A percentile compares a stretch with the other conserved stretches of the same genome.
Conservation (phyloP, 805 yeast species). For the Saccharomycopsis capsularis region DNA sequence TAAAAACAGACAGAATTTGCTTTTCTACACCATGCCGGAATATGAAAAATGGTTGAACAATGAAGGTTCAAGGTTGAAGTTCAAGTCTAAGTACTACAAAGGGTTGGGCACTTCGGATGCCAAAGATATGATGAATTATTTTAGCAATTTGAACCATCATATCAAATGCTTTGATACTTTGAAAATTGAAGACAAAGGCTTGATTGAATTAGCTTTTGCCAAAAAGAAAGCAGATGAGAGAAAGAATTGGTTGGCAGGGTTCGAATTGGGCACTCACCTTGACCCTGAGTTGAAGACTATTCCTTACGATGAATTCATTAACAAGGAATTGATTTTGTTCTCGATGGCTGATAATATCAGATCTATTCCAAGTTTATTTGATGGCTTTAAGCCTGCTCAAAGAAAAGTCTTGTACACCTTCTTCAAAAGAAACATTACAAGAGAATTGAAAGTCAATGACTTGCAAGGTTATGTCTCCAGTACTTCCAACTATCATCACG, state of each 20-base stretch:
- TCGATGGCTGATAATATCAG: slow-evolving; percentile 96
- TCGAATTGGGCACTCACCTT: slow-evolving; percentile 83
- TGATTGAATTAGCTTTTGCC: slow-evolving; percentile 88
- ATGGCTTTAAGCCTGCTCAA: slow-evolving; percentile 96
- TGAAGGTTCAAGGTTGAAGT: slow-evolving; percentile 66
- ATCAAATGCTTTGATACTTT: slow-evolving; percentile 78
- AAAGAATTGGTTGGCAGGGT: slow-evolving; percentile 93
- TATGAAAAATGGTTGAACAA: slow-evolving; percentile 88
- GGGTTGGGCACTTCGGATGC: slow-evolving; percentile 95
- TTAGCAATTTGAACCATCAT: slow-evolving; percentile 77
- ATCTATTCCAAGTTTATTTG: slow-evolving; percentile 89
- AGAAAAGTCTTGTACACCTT: slow-evolving; percentile 87
- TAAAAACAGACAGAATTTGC: slow-evolving; percentile 48
- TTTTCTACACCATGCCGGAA: slow-evolving; percentile 91
- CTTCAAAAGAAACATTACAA: slow-evolving; percentile 66
- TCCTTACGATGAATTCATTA: slow-evolving; percentile 90
- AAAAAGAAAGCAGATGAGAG: slow-evolving; percentile 95
- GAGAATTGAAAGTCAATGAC: slow-evolving; percentile 84
- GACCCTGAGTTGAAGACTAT: slow-evolving; percentile 71
- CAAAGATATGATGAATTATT: slow-evolving; percentile 81
- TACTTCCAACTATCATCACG: slow-evolving; percentile 91
- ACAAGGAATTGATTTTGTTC: slow-evolving; percentile 88
- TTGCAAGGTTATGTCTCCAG: slow-evolving; percentile 85
- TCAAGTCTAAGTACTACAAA: slow-evolving; percentile 94
- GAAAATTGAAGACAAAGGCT: slow-evolving; percentile 65